A percentile compares a stretch with the other conserved stretches of the same genome.
Evolutionary conservation across 768 basidiomycete species (phyloP).

Genomic region (Kwoniella newhampshirensis): DNA sequence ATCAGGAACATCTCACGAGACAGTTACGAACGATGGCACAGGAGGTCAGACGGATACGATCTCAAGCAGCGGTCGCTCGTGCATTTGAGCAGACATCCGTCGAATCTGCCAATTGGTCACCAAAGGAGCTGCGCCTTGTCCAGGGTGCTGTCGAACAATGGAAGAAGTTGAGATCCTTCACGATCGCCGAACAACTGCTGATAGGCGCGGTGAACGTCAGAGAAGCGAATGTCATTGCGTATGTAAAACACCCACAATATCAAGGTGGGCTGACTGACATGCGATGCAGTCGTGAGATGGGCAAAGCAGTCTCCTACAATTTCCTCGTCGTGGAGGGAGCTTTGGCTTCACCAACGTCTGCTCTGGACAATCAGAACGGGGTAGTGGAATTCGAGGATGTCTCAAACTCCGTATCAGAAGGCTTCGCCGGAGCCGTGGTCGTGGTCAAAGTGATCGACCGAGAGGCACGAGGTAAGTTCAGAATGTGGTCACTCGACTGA

Average conservation of each 20-base stretch:
- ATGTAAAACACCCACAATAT: conserved; percentile 8
- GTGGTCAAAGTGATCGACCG: conserved; percentile 89
- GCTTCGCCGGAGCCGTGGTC: conserved; percentile 71
- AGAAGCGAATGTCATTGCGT: conserved; percentile 82
- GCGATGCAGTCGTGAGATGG: conserved; percentile 70
- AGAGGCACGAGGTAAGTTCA: conserved; percentile 60
- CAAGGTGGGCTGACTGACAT: neutral
- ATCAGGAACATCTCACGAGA: conserved; percentile 74
- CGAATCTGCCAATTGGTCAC: conserved; percentile 79
- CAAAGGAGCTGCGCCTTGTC: conserved; percentile 76
- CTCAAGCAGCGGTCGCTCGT: conserved; percentile 36
- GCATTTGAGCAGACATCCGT: conserved; percentile 63
- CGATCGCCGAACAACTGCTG: conserved; percentile 86
- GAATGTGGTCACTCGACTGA: conserved; percentile 12
- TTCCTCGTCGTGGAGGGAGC: conserved; percentile 86
- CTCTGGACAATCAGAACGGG: conserved; percentile 79
- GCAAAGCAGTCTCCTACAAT: conserved; percentile 85
- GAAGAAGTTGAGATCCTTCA: conserved; percentile 79
- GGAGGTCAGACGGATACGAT: conserved; percentile 78
- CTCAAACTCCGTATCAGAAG: conserved; percentile 72
- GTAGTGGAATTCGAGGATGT: conserved; percentile 91
- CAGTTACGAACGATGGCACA: conserved; percentile 75
- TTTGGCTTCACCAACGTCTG: conserved; percentile 73
- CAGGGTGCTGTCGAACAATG: conserved; percentile 80
- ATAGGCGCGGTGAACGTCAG: conserved; percentile 81